Evolutionary conservation across 2,329 filamentous ascomycete species (phyloP), one percentile per base, ranked within the genome.

Genomic region (Sclerotinia subarctica): DNA sequence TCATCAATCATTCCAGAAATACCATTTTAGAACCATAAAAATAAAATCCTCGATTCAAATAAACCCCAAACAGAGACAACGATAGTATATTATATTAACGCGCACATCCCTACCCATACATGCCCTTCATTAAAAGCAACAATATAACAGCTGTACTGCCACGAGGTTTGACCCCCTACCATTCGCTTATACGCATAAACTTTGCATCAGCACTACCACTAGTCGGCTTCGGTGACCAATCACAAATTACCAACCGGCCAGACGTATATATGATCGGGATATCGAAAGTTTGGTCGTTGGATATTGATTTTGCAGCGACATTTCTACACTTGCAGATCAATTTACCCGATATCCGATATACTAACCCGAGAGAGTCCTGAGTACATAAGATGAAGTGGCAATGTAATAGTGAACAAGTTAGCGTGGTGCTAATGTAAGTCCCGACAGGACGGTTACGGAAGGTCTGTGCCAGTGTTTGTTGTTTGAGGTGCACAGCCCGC

Each of bases 381-480:
- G 24, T 21, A 59, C 24, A 47, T 47, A 26, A 24, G 42, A 47
- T 60, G 44, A 35, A 60, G 29, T 47, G 26, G 11, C 2, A 60
- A 47, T 47, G 42, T 29, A 32, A 26, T 44, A 32, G 15, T 62
- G 44, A 38, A 19, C 21, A 17, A 10, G 49, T 62, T 49, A 38
- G 21, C 8, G 13, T 62, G 29, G 15, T 63, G 46, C 46, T 63
- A 46, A 63, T 63, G 59, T 63, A 63, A 63, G 46, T 42, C 32
- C 59, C 46, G 32, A 63, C 46, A 32, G 21, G 47, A 51, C 15
- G 59, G 46, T 8, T 51, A 32, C 32, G 29, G 32, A 62, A 62
- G n/a, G 59, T 63, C 58, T 49, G 58, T 60, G 26, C 26, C 21
- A 60, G 46, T 49, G 44, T 38, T 57, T 60, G 42, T 47, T 62